Base-by-base conservation (phyloP, 1,139 yeast genomes). In the Geotrichum cucujoidarum region DNA sequence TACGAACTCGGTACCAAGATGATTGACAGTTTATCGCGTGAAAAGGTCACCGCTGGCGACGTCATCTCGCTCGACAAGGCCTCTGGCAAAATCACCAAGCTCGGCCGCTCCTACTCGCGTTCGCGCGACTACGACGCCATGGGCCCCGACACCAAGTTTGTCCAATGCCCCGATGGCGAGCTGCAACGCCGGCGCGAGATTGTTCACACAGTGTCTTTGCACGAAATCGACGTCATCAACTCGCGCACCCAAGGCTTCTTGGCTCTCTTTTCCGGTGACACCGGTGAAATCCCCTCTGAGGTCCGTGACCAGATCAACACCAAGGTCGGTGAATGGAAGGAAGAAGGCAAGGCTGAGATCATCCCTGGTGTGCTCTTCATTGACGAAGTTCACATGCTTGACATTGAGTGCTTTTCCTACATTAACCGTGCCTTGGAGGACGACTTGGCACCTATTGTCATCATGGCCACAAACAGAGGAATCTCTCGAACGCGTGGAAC, bases 331-430 rank as follows among this genome's bases (percentile, higher is more conserved):
- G 98, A 94, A 70, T 94, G 98, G 98, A 88, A 86, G 63, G 99
- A 94, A 73, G 98, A 94, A 74, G 98, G 98, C 51, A 94, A 92
- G 67, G 98, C 98, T 11, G 97, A 90, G 61, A 90, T 94, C 57
- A 85, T 89, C 45, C 97, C 98, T n/a, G 99, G 99, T 57, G 98
- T 94, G 11, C 74, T 94, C 60, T 94, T 94, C 68, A 88, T 94
- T 60, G 99, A 94, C 69, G 99, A 94, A 70, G 97, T 90, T 47
- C 98, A 94, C 70, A 94, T 94, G 97, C 79, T 94, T 57, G 99
- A 94, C 67, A 87, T 94, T 61, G 99, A 94, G 69, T 84, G 97
- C 66, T 94, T 92, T 63, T 85, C 98, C 22, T 94, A 87, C 67
- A 80, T 94, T 62, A 94, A 94, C 72, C 78, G 98, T 57, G 97